Conservation (phyloP, 805 yeast species). For the Limtongozyma cylindracea region DNA sequence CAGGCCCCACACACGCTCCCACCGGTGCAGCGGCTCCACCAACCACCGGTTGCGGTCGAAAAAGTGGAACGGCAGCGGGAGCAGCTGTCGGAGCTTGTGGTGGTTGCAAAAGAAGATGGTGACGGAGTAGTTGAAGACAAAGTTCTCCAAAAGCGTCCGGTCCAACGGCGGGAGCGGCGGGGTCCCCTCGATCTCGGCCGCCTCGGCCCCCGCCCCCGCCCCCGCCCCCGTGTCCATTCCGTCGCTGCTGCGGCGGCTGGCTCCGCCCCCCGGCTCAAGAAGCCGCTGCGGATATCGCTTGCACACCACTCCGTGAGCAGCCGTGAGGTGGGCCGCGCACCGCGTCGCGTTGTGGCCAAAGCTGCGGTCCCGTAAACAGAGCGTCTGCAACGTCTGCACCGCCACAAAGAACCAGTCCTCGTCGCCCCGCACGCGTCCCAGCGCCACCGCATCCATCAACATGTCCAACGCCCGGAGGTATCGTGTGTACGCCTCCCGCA, state of each 20-base stretch:
- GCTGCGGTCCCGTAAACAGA: constrained; percentile 2
- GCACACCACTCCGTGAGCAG: constrained; percentile 1
- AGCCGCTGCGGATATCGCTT: no score
- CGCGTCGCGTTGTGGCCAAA: constrained; percentile 2
- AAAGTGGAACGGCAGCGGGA: constrained; percentile 2
- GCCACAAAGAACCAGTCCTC: constrained; percentile 4
- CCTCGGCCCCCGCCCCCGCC: no score
- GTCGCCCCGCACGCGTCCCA: constrained; percentile 1
- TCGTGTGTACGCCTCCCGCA: constrained; percentile 1
- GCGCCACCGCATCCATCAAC: constrained; percentile 1
- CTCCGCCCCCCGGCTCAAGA: no score
- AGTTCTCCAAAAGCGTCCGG: constrained; percentile 2
- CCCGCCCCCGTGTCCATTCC: no score
- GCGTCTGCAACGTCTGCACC: constrained; percentile 3
- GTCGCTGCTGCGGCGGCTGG: not conserved
- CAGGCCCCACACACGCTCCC: constrained; percentile 1
- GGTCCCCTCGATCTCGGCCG: no score
- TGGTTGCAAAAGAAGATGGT: constrained; percentile 3
- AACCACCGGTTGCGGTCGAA: constrained; percentile 1
- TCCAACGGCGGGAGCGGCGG: no score
- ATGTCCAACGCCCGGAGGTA: constrained; percentile 1
- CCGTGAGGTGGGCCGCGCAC: constrained; percentile 3
- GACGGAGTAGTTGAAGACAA: constrained; percentile 3
- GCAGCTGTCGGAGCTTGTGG: constrained; percentile 1
- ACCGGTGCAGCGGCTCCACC: not conserved